Evolutionary conservation across 1,284 basidiomycete species (phyloP).

Genomic region (Meira miltonrushii): DNA sequence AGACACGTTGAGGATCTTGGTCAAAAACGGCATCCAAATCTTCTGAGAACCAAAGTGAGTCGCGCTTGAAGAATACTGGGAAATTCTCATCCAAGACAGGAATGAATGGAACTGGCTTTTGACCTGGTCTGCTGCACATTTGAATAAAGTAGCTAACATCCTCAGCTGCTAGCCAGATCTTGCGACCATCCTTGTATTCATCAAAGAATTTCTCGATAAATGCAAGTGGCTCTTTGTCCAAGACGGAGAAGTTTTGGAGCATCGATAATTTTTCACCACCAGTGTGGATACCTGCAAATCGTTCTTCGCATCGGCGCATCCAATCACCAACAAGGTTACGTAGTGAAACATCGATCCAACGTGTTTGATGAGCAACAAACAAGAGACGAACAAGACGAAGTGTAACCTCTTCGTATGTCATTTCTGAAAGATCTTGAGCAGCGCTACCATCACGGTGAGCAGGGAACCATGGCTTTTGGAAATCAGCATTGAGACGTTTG

Average conservation of each 20-base stretch:
- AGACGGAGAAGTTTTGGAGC: slow-evolving; percentile 71
- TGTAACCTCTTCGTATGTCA: slow-evolving; percentile 97
- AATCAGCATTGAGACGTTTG: slow-evolving; percentile 85
- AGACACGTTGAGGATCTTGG: slow-evolving; percentile 85
- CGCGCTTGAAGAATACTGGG: slow-evolving; percentile 60
- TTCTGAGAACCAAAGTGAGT: slow-evolving; percentile 95
- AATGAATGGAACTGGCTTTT: slow-evolving; percentile 98
- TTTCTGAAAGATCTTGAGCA: slow-evolving; percentile 75
- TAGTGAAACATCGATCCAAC: slow-evolving; percentile 91
- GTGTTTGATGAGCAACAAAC: slow-evolving; percentile 82
- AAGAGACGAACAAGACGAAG: slow-evolving; percentile 85
- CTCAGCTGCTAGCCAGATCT: slow-evolving; percentile 86
- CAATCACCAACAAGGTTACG: slow-evolving; percentile 94
- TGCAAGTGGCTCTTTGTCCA: slow-evolving; percentile 70
- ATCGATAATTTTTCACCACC: slow-evolving; percentile 36
- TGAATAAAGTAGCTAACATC: slow-evolving; percentile 93
- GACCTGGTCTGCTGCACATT: slow-evolving; percentile 86
- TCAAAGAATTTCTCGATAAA: slow-evolving; percentile 81
- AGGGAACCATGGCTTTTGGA: slow-evolving; percentile 65
- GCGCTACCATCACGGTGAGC: slow-evolving; percentile 59
- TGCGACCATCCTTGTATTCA: slow-evolving; percentile 70
- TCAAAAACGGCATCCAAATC: slow-evolving; percentile 98
- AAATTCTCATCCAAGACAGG: slow-evolving; percentile 84
- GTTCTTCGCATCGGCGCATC: slow-evolving; percentile 84
- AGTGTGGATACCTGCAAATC: slow-evolving; percentile 57